phyloP scores from a whole-genome alignment of 1,284 basidiomycete genomes.

The Rhodofomes roseus region DNA sequence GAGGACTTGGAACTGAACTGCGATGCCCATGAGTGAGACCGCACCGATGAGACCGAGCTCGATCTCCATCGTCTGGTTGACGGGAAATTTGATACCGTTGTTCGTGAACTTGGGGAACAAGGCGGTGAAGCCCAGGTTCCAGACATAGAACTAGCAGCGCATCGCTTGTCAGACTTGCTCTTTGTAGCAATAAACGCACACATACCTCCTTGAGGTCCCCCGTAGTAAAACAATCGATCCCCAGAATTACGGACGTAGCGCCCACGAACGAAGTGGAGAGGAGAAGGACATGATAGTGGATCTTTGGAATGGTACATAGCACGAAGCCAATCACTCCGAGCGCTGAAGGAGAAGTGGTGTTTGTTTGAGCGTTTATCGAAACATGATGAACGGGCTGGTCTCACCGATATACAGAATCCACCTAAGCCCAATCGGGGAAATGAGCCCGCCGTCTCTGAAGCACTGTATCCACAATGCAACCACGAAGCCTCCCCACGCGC shows the following conservation, averaged over 20 bases:
- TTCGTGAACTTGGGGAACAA: conserved; percentile 75
- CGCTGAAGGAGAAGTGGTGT: conserved; percentile 34
- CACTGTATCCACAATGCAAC: conserved; percentile 87
- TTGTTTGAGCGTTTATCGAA: conserved; percentile 30
- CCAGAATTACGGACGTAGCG: conserved; percentile 89
- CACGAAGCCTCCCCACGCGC: conserved; percentile 87
- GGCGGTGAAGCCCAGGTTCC: conserved; percentile 83
- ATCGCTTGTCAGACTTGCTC: background rate
- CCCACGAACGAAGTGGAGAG: conserved; percentile 86
- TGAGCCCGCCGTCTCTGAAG: conserved; percentile 79
- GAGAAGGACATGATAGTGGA: conserved; percentile 80
- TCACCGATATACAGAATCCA: conserved; percentile 87
- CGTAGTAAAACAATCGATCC: conserved; percentile 91
- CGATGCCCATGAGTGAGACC: conserved; percentile 80
- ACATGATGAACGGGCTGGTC: conserved; percentile 33
- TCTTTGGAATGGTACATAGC: conserved; percentile 43
- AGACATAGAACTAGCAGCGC: conserved; percentile 78
- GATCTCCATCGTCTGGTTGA: conserved; percentile 89
- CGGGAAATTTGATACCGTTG: conserved; percentile 73
- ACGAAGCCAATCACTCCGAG: conserved; percentile 42
- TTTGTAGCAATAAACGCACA: conserved; percentile 4
- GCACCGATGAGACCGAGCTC: conserved; percentile 87
- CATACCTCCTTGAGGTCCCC: conserved; percentile 87
- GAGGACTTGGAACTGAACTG: conserved; percentile 87
- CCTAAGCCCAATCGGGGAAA: conserved; percentile 69